Conservation (phyloP, 2,329 filamentous ascomycete genomes). For the Blastomyces silverae region DNA sequence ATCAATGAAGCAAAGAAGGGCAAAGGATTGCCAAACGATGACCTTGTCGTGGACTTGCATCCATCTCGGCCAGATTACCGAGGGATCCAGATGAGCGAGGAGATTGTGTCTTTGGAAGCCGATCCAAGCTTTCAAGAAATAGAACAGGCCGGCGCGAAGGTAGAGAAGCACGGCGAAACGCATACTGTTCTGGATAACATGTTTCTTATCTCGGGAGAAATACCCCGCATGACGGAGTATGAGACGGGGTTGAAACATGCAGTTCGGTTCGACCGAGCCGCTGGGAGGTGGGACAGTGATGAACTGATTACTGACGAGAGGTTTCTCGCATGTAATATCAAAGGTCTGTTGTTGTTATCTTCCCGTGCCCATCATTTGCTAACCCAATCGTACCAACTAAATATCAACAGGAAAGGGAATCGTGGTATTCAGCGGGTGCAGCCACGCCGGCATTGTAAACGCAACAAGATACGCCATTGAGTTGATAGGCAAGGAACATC, state of each 20-base stretch:
- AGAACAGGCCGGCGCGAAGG: slow-evolving; percentile 35
- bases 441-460: slow-evolving; percentile 52
- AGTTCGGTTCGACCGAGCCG: slow-evolving; percentile 37
- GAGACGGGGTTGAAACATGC: slow-evolving; percentile 45
- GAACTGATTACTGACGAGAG: slow-evolving; percentile 48
- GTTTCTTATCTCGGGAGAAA: slow-evolving; percentile 50
- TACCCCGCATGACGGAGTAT: slow-evolving; percentile 46
- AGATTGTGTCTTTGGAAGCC: slow-evolving; percentile 46
- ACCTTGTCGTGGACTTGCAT: slow-evolving; percentile 46
- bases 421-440: slow-evolving; percentile 52
- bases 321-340: slow-evolving; percentile 49
- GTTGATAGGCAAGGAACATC: slow-evolving; percentile 32
- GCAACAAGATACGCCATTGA: slow-evolving; percentile 43
- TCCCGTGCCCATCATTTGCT: not conserved
- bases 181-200: slow-evolving; percentile 46
- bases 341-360: slow-evolving; percentile 33
- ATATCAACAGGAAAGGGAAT: slow-evolving; percentile 43
- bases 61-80: slow-evolving; percentile 48
- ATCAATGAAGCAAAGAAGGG: slow-evolving; percentile 40
- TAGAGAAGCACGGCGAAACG: slow-evolving; percentile 36
- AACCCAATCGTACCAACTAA: not conserved
- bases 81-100: slow-evolving; percentile 40
- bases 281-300: slow-evolving; percentile 26
- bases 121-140: slow-evolving; percentile 49
- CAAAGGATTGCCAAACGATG: slow-evolving; percentile 20